These are phyloP conservation scores for Barnettozyma vustinii DNA, from an alignment of 805 yeast genomes.

Conservation along the genomic window DNA sequence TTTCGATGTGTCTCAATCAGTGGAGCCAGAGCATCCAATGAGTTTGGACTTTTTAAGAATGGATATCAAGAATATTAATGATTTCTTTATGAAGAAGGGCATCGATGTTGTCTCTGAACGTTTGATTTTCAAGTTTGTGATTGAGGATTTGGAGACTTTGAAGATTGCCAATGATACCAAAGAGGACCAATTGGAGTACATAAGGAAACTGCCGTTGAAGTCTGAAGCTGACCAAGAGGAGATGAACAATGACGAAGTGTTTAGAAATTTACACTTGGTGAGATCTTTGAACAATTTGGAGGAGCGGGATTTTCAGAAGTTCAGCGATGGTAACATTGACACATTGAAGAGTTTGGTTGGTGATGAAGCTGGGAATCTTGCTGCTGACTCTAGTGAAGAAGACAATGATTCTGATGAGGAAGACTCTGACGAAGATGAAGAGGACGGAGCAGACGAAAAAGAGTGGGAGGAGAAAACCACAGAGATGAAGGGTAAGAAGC, in stretches of 20 bases:
- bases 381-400: conserved; percentile 22
- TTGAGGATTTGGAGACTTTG: conserved; percentile 38
- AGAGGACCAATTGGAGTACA: conserved; percentile 36
- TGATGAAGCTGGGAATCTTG: conserved; percentile 25
- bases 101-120: conserved; percentile 80
- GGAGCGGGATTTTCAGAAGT: conserved; percentile 83
- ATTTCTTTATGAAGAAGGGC: conserved; percentile 69
- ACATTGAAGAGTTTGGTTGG: conserved; percentile 50
- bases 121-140: conserved; percentile 71
- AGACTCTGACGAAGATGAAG: conserved; percentile 22
- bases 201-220: conserved; percentile 54
- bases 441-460: conserved; percentile 29
- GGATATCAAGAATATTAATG: conserved; percentile 96
- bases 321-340: conserved; percentile 73
- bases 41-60: conserved; percentile 89
- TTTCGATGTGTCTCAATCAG: conserved; percentile 95
- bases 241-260: conserved; percentile 77
- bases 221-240: conserved; percentile 41
- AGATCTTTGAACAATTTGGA: conserved; percentile 78
- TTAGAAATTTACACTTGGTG: conserved; percentile 73
- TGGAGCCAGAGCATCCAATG: conserved; percentile 97
- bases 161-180: conserved; percentile 33
- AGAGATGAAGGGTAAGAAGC: conserved; percentile 63
- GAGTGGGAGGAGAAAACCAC: conserved; percentile 39
- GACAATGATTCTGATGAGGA: conserved; percentile 25